These are phyloP conservation scores for Centella asiatica DNA, from an alignment of 129 eudicot species.

Conservation along the genomic window DNA sequence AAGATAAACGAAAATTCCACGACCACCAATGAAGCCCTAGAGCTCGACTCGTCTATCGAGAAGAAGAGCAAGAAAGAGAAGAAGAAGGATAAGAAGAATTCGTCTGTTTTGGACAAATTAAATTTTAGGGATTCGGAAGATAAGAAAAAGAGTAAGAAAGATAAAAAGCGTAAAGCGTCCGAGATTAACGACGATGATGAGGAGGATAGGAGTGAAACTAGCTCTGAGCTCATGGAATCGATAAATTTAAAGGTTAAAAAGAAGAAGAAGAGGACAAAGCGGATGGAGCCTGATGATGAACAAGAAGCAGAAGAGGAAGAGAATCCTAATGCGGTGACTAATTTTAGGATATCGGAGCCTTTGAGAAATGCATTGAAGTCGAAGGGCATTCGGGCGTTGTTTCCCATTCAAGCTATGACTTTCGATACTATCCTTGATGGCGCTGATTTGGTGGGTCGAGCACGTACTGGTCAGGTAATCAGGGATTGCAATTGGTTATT, in stretches of 20 bases:
- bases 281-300: no score
- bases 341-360: constrained; percentile 67
- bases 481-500: neutral
- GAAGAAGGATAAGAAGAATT: no score
- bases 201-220: constrained; percentile 62
- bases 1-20: no score
- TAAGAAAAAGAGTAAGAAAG: constrained; percentile 32
- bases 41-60: no score
- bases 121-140: constrained; percentile 3
- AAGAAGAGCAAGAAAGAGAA: no score
- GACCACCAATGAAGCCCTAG: no score
- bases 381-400: constrained; percentile 71
- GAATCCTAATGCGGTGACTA: constrained; percentile 56
- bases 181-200: constrained; percentile 24
- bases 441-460: constrained; percentile 87
- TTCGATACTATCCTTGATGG: constrained; percentile 63
- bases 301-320: constrained; percentile 33
- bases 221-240: constrained; percentile 57
- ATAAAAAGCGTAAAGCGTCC: constrained; percentile 57
- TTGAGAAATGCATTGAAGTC: constrained; percentile 56
- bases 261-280: constrained; percentile 38
- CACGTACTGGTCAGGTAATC: constrained; percentile 91
- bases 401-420: constrained; percentile 93
- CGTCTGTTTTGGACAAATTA: no score
- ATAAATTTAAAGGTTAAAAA: constrained; percentile 41